phyloP scores from a whole-genome alignment of 306 rosid species.

The Inga leiocalycina region DNA sequence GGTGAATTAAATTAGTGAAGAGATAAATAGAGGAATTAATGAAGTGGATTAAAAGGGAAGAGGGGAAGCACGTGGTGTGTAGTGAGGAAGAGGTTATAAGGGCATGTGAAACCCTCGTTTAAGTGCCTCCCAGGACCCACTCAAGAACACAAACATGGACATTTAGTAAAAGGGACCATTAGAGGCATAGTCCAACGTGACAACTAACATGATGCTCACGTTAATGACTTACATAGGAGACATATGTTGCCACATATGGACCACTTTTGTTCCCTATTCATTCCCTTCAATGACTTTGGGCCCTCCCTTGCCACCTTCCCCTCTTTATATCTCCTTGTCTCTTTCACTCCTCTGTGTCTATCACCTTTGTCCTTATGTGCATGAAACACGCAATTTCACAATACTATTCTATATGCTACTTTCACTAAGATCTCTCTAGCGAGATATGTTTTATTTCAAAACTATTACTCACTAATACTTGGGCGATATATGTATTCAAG shows the following conservation, averaged over 20 bases:
- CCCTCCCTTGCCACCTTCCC: slow-evolving; percentile 28
- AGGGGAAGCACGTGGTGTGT: slow-evolving; percentile 73
- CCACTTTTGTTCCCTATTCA: slow-evolving; percentile 51
- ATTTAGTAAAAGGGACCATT: slow-evolving; percentile 51
- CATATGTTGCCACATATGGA: slow-evolving; percentile 50
- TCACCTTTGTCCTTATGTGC: not conserved
- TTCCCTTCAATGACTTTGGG: slow-evolving; percentile 53
- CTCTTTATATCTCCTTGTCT: slow-evolving; percentile 20
- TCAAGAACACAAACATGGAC: slow-evolving; percentile 41
- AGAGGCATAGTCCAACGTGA: slow-evolving; percentile 48
- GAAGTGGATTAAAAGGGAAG: slow-evolving; percentile 30
- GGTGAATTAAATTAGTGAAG: not conserved
- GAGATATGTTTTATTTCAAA: not conserved
- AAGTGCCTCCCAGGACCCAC: slow-evolving; percentile 57
- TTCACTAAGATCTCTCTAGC: not conserved
- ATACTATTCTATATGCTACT: not conserved
- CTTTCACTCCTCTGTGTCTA: not conserved
- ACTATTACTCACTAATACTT: slow-evolving; percentile 24
- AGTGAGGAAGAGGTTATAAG: slow-evolving; percentile 55
- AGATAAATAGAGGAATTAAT: slow-evolving; percentile 20
- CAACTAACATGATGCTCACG: slow-evolving; percentile 87
- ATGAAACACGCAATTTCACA: slow-evolving; percentile 33
- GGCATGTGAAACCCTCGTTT: slow-evolving; percentile 82
- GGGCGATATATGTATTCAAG: not conserved
- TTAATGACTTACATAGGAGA: slow-evolving; percentile 44